phyloP scores from a whole-genome alignment of 768 basidiomycete genomes.

The Mrakia gelida region DNA sequence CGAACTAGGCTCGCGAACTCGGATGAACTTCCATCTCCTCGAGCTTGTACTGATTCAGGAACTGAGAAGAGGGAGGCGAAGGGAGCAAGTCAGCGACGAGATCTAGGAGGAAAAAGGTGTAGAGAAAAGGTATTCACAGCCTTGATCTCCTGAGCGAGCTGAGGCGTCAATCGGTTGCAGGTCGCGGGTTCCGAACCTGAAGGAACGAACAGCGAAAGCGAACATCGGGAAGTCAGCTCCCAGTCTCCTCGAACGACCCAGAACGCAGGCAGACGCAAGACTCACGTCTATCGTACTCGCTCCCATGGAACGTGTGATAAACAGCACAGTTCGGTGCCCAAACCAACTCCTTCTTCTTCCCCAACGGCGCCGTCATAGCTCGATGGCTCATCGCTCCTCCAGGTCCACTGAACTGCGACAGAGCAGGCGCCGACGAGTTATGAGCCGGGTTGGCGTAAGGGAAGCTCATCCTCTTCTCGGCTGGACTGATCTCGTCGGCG shows the following conservation, averaged over 20 bases:
- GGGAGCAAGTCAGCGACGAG: too few species aligned
- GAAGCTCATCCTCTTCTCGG: constrained; percentile 41
- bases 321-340: constrained; percentile 91
- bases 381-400: constrained; percentile 35
- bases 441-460: constrained; percentile 71
- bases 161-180: constrained; percentile 91
- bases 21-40: constrained; percentile 97
- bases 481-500: constrained; percentile 1
- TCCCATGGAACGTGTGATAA: constrained; percentile 90
- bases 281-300: constrained; percentile 78
- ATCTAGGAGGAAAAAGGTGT: too few species aligned
- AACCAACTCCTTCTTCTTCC: constrained; percentile 67
- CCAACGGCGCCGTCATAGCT: constrained; percentile 47
- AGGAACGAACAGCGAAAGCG: background rate
- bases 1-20: background rate
- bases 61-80: background rate
- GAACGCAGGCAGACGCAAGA: background rate
- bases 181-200: constrained; percentile 73
- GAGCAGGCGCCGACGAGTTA: constrained; percentile 84
- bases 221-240: background rate
- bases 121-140: background rate
- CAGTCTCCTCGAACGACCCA: background rate
- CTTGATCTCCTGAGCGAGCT: constrained; percentile 93
- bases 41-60: constrained; percentile 94
- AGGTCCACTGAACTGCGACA: constrained; percentile 52